Evolutionary conservation across 2,329 filamentous ascomycete species (phyloP).

Genomic region (Epichloe gansuensis): DNA sequence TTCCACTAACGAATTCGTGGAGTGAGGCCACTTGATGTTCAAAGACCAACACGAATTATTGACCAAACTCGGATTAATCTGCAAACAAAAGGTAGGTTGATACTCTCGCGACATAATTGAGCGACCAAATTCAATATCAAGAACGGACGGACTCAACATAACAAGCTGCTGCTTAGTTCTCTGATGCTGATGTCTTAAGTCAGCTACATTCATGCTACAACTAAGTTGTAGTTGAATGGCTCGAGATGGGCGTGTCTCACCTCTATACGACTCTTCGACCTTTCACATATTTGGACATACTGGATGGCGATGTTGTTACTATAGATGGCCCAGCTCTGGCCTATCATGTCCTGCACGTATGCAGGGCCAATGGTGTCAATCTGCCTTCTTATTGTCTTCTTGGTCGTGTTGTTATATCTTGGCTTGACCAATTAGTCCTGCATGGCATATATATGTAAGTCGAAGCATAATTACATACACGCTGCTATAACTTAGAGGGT

Average conservation of each 20-base stretch:
- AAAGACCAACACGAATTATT: not conserved
- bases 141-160: not conserved
- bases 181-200: no score
- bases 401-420: conserved; percentile 43
- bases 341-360: conserved; percentile 54
- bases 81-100: not conserved
- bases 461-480: not conserved
- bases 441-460: conserved; percentile 50
- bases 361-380: conserved; percentile 36
- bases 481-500: not conserved
- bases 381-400: conserved; percentile 52
- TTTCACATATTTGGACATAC: conserved; percentile 30
- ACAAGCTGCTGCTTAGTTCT: not conserved
- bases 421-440: conserved; percentile 46
- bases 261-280: conserved; percentile 40
- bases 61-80: not conserved
- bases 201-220: not conserved
- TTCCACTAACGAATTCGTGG: no score
- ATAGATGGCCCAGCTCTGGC: conserved; percentile 74
- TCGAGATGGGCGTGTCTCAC: conserved; percentile 45
- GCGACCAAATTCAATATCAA: no score
- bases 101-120: not conserved
- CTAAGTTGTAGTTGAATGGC: not conserved
- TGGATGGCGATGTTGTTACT: conserved; percentile 32
- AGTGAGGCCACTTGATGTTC: no score